Percentiles rank a stretch among this genome's conserved stretches.
These are phyloP conservation scores for Phytophthora tentaculata DNA, from an alignment of 352 stramenopile species.

Conservation along the genomic window DNA sequence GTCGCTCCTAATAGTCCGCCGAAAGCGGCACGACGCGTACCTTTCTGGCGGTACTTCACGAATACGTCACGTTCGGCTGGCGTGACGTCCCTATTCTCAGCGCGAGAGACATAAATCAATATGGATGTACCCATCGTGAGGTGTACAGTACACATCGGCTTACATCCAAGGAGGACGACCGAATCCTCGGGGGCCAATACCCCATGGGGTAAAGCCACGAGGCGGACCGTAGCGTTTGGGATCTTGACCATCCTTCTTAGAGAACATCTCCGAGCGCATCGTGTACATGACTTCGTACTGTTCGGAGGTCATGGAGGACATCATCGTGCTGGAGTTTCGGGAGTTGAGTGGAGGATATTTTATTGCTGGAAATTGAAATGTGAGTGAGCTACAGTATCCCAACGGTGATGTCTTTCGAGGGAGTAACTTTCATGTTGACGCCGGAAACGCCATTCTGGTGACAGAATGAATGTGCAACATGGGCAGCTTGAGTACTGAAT, in stretches of 20 bases:
- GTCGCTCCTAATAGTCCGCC: conserved; percentile 22
- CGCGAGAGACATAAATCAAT: neutral
- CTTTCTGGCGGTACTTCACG: conserved; percentile 20
- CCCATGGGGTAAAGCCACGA: conserved; percentile 14
- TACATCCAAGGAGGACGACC: conserved; percentile 16
- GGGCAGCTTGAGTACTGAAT: neutral
- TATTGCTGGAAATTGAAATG: conserved; percentile 6
- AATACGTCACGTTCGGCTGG: conserved; percentile 28
- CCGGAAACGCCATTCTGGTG: neutral
- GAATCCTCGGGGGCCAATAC: conserved; percentile 10
- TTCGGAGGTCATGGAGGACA: conserved; percentile 12
- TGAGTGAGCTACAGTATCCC: neutral
- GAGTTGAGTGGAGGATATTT: neutral
- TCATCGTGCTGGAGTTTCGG: neutral
- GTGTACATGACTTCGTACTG: conserved; percentile 29
- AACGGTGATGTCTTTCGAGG: neutral
- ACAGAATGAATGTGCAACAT: conserved; percentile 19
- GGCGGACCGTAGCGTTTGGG: conserved; percentile 3
- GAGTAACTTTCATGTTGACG: conserved; percentile 8
- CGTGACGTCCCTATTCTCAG: conserved; percentile 16
- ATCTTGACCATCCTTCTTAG: conserved; percentile 4
- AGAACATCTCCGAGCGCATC: conserved; percentile 28
- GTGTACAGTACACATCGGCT: neutral
- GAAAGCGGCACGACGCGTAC: conserved; percentile 15
- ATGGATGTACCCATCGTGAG: neutral